Evolutionary conservation across 257 asterid species (phyloP), one percentile per base, ranked within the genome.

Genomic region (Thymus quinquecostatus): DNA sequence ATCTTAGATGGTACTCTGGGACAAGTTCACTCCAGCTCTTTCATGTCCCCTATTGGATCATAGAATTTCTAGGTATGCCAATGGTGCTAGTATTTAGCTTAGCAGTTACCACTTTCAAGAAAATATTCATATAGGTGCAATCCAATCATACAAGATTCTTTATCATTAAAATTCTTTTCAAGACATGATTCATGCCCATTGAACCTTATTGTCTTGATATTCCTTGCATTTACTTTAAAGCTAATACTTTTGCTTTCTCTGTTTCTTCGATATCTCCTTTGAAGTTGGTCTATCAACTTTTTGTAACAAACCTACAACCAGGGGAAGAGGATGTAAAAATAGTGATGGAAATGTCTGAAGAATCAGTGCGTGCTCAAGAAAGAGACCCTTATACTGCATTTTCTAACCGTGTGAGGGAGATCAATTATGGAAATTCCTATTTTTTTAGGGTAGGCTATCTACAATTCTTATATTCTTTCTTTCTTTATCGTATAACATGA

Each of bases 331-430:
- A 92, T 71, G 88, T 89, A 71, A 92, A 87, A 68, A 90, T 92
- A 78, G 97, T 92, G 84, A 92, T 90, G 98, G 95, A 92, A 85
- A 88, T 92, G 97, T 95, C 98, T 13, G 97, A 90, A 87, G 98
- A 92, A 87, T 86, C 96, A 72, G 93, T 92, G 66, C 92, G 86
- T 77, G 97, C 98, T 77, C 98, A 92, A 78, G 93, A 90, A 82
- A 90, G 98, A 80, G 98, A 92, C 79, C 98, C 97, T 49, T 87
- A 82, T 75, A 92, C 96, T 63, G 97, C 88, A 76, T 92, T 90
- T 77, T 68, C 93, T 9, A 90, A 92, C 68, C 93, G 96, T 74
- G 96, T 90, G 82, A 87, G 93, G 79, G 97, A 90, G 88, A 88
- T 92, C 80, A 92, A 92, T 80, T 92, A 92, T 80, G 98, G 98